Base-by-base conservation (phyloP, 768 basidiomycete genomes). In the Lactarius sanguifluus region DNA sequence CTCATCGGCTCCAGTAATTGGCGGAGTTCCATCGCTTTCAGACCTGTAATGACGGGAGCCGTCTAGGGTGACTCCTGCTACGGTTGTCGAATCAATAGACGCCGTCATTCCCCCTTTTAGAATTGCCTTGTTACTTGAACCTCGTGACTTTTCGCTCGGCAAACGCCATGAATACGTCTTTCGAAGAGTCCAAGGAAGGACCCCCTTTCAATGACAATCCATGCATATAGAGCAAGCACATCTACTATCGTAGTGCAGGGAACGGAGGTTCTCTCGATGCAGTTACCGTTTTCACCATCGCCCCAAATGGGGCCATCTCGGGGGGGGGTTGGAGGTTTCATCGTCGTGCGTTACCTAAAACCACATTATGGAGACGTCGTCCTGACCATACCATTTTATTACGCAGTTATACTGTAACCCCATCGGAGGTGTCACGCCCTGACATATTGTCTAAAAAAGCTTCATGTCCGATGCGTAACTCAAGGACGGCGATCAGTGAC, bases 141-240 rank as follows among this genome's bases (percentile, higher is more conserved):
- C 85, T 83, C 12, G 82, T 79, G 72, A 64, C 79, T 73, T 28
- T 41, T 59, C 55, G 60, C 50, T 52, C 8, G 36, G 20, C 25
- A 52, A 52, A 52, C 25, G 50, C 50, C 50, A 25, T 15, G 50
- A 25, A 25, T 3, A 52, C 50, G 50, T 16, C 30, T 47, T 25
- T 30, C 34, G 23, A 56, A 84, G 83, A 79, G 80, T 38, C 34
- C 9, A 38, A 38, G 12, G 36, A 38, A 38, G 36, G 3, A 13
- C 12, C 10, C 34, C 81, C 84, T 3, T 85, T 84, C 75, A 85
- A 85, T 71, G 85, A 82, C 69, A 82, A 83, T 73, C 81, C 83
- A 0, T 83, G 84, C 66, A 81, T 85, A 40, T 79, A 84, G 83
- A 84, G 70, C 83, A 25, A 79, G 80, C 63, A 82, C 83, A 8